Evolutionary conservation across 345 rosid species (phyloP), one percentile per base, ranked within the genome.

Genomic region (Erucastrum elatum): DNA sequence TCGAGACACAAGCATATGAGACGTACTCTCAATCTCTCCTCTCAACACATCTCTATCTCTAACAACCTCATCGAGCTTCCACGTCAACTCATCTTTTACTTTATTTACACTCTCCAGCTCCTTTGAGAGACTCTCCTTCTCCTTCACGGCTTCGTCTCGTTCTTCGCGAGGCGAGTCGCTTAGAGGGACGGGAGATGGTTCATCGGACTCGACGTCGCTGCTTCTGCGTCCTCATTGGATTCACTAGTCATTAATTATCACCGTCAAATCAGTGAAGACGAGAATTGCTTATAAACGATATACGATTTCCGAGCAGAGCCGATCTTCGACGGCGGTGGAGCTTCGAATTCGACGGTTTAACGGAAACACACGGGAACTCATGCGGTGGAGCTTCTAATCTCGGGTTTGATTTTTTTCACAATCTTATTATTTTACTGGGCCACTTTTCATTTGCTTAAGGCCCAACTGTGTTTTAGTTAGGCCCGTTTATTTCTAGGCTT

Each of bases 1-100:
- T 61, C 98, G 97, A 17, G 97, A 91, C 33, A 90, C 90, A 33
- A 95, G 82, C 97, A 95, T 90, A 78, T 90, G 98, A 26, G 92
- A 87, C 1, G 94, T 89, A 56, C 79, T 91, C 83, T 91, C 99
- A 34, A 91, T 85, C 87, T 95, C 98, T n/a, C 88, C 80, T 71
- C 84, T 85, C 78, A 89, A 80, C 59, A 74, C 86, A 74, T 95
- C 98, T 84, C 81, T 88, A 15, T 80, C 85, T 76, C 87, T 91
- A 33, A 81, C 58, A 8, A 74, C 83, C 30, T 92, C 96, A 8
- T 88, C 96, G 11, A 93, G 75, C 58, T 87, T 89, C 81, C 76
- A 85, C 16, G 71, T 71, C 3, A 83, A 49, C 97, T 90, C 97
- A 30, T 87, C 94, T 37, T 83, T 90, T 26, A 63, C 74, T 82